Evolutionary conservation across 192 early-diverging fungal genomes (phyloP), one percentile per base, ranked within the genome.

Genomic region (Backusella sp.): DNA sequence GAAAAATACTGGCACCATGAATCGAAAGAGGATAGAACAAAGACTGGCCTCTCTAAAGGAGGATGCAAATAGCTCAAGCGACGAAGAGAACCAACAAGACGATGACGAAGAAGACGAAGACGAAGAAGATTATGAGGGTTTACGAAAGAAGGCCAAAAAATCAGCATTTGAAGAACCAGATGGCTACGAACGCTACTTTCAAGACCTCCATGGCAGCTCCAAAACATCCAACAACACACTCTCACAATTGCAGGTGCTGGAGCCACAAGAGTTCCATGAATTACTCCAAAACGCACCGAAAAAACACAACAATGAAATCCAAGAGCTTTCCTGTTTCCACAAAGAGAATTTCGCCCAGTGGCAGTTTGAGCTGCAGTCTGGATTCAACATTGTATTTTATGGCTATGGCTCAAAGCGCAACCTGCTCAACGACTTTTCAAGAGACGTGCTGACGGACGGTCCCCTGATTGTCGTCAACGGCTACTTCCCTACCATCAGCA

Each of bases 361-460:
- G 96, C 86, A 82, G 66, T 96, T 96, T 87, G 95, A 98, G 77
- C 82, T 98, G 5, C 67, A 77, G 4, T 84, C 86, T 14, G 96
- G 94, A 0, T 99, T 96, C 79, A 97, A 94, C 75, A 83, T 99
- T 6, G 74, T 96, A 1, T 93, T 97, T 53, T 97, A 96, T 77
- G 98, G 98, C 0, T 97, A 91, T 78, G 98, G 98, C 0, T 97
- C 96, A 11, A 99, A 99, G 80, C 90, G 91, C 5, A 81, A 82
- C 5, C 72, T 99, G n/a, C 78, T 98, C 41, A 93, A 89, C 62
- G 73, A 85, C 42, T 96, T 99, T 85, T 92, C 90, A 4, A 80
- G 80, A 0, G 75, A 86, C 5, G 49, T 84, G 21, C 79, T 91
- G 11, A 80, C 76, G 0, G 87, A 91, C 42, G 86, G 82, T 19